A percentile compares a stretch with the other conserved stretches of the same genome.
These are phyloP conservation scores for Penicillium verhagenii DNA, from an alignment of 495 filamentous ascomycete genomes.

Conservation along the genomic window DNA sequence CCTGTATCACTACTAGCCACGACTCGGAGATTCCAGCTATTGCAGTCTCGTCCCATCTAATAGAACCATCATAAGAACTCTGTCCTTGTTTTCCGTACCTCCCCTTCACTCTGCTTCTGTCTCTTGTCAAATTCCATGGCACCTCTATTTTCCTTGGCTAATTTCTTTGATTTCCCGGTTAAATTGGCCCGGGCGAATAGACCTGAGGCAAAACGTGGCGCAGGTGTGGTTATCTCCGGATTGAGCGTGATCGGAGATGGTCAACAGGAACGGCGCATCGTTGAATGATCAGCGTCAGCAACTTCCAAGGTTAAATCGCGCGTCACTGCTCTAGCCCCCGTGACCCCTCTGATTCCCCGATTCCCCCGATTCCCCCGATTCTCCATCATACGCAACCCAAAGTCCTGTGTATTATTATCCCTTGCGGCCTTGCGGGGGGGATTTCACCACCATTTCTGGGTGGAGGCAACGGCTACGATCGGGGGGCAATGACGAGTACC, in stretches of 20 bases:
- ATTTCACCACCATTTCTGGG: background rate
- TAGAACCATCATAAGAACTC: slow-evolving; percentile 5
- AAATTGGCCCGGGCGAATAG: background rate
- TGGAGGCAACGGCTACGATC: background rate
- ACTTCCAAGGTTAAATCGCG: background rate
- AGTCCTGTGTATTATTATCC: too few species aligned
- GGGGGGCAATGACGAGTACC: background rate
- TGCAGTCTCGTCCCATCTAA: slow-evolving; percentile 5
- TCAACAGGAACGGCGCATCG: background rate
- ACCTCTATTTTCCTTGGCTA: background rate
- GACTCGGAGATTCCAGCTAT: background rate
- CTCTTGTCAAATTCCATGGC: too few species aligned
- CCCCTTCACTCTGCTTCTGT: background rate
- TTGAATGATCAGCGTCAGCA: background rate
- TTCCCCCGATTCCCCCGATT: background rate
- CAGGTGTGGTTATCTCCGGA: background rate
- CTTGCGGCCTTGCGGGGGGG: background rate
- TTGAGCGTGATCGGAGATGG: background rate
- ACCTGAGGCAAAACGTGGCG: background rate
- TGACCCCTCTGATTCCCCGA: too few species aligned
- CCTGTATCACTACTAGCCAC: slow-evolving; percentile 15
- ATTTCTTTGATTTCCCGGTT: background rate
- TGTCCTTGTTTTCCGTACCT: background rate
- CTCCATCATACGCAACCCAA: background rate
- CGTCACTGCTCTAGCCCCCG: slow-evolving; percentile 3